A percentile compares a stretch with the other conserved stretches of the same genome.
phyloP scores from a whole-genome alignment of 2,329 filamentous ascomycete genomes.

The Plectosphaerella sp. region DNA sequence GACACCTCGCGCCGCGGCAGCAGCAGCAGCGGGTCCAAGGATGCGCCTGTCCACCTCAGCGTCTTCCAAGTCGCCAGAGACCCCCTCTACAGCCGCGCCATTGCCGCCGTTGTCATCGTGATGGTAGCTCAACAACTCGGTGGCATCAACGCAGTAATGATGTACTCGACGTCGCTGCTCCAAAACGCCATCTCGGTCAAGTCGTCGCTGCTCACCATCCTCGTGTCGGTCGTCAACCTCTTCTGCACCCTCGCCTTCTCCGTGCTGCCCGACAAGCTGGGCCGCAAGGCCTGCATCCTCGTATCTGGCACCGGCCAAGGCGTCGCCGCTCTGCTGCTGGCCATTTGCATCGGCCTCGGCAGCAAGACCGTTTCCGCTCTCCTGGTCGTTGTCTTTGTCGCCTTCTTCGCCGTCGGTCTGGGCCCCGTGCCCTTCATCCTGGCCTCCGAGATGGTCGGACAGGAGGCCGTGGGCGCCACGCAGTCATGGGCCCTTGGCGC shows the following conservation, averaged over 20 bases:
- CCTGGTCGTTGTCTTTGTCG: slow-evolving; percentile 80
- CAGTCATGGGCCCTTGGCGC: slow-evolving; percentile 84
- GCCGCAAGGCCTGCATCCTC: slow-evolving; percentile 80
- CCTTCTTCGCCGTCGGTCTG: slow-evolving; percentile 83
- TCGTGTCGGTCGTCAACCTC: slow-evolving; percentile 84
- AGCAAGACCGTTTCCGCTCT: slow-evolving; percentile 74
- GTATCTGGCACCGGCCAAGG: slow-evolving; percentile 84
- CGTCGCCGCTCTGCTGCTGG: slow-evolving; percentile 69
- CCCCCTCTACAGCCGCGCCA: slow-evolving; percentile 64
- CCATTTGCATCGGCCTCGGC: slow-evolving; percentile 71
- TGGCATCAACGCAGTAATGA: slow-evolving; percentile 94
- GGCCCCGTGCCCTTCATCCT: slow-evolving; percentile 95
- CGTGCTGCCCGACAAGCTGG: slow-evolving; percentile 80
- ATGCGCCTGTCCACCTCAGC: slow-evolving; percentile 39
- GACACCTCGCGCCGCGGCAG: background rate
- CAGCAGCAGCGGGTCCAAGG: background rate
- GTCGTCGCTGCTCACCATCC: slow-evolving; percentile 78
- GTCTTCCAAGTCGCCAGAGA: slow-evolving; percentile 64
- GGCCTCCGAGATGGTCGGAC: slow-evolving; percentile 82
- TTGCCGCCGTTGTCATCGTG: slow-evolving; percentile 80
- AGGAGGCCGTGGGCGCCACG: slow-evolving; percentile 85
- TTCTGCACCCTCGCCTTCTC: slow-evolving; percentile 76
- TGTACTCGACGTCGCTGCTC: slow-evolving; percentile 94
- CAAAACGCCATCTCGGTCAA: slow-evolving; percentile 75
- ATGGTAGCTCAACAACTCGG: slow-evolving; percentile 93